Percentiles rank a stretch among this genome's conserved stretches.
These are phyloP conservation scores for Suillus paluster DNA, from an alignment of 768 basidiomycete species.

Conservation along the genomic window DNA sequence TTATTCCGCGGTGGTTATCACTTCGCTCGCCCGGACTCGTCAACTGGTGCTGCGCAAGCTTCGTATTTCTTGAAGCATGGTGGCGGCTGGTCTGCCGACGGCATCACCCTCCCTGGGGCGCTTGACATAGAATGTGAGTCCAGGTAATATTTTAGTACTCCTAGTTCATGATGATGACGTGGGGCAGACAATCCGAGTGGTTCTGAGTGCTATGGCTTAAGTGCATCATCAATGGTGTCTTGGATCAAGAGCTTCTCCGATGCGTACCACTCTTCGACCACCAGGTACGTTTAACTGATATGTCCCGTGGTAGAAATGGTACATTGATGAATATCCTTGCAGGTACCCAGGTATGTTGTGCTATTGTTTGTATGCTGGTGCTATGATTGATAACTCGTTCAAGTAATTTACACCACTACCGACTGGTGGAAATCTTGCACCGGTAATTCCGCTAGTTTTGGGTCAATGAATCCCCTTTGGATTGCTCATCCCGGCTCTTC, in stretches of 20 bases:
- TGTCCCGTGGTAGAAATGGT: background rate
- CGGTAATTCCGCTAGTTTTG: constrained; percentile 38
- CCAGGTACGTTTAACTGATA: constrained; percentile 37
- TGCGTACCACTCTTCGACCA: constrained; percentile 51
- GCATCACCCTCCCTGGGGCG: constrained; percentile 42
- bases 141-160: background rate
- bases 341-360: constrained; percentile 13
- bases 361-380: background rate
- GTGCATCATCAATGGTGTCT: constrained; percentile 52
- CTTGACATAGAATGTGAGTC: constrained; percentile 43
- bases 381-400: background rate
- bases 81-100: constrained; percentile 41
- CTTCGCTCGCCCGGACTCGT: constrained; percentile 37
- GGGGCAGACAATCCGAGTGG: constrained; percentile 51
- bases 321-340: background rate
- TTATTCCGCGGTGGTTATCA: constrained; percentile 44
- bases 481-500: constrained; percentile 37
- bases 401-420: constrained; percentile 43
- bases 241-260: constrained; percentile 62
- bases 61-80: constrained; percentile 41
- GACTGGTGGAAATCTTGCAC: constrained; percentile 46
- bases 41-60: constrained; percentile 41
- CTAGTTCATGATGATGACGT: background rate
- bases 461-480: constrained; percentile 40
- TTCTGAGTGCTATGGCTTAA: constrained; percentile 55